Conservation (phyloP, 345 rosid species). For the Citrus sinensis region DVS_A1.0 CM039169.1:31609001-31609500, state of each 20-base stretch:
- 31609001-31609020: background rate
- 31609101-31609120: background rate
- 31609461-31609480: background rate
- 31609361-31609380: background rate
- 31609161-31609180: background rate
- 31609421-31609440: conserved; percentile 10
- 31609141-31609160: background rate
- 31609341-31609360: background rate
- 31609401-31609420: no score
- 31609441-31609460: background rate
- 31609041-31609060: background rate
- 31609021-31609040: background rate
- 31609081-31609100: background rate
- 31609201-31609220: background rate
- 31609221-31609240: background rate
- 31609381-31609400: background rate
- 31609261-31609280: background rate
- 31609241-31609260: background rate
- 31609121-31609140: background rate
- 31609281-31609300: background rate
- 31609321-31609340: background rate
- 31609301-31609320: background rate
- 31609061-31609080: background rate
- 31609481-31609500: background rate
- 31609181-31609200: background rate